These are phyloP conservation scores for Fusarium dlaminii DNA, from an alignment of 2,329 filamentous ascomycete species.

Conservation along the genomic window DNA sequence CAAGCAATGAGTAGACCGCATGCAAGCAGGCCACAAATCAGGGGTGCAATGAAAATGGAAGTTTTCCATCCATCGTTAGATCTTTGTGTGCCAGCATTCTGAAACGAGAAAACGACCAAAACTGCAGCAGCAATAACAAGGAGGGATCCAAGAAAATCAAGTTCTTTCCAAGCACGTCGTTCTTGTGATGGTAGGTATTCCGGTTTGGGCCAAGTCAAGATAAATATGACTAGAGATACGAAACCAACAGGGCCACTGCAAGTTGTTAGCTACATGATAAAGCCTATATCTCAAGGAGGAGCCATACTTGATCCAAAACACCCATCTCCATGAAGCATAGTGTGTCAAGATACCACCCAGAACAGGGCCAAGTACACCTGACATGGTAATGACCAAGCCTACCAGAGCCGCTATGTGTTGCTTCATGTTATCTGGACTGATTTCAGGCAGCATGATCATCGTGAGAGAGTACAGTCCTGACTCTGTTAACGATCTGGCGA, in stretches of 20 bases:
- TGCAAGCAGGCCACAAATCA: conserved; percentile 42
- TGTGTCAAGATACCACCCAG: conserved; percentile 61
- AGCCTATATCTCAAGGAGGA: not conserved
- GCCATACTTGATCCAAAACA: conserved; percentile 67
- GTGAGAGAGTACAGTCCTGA: conserved; percentile 63
- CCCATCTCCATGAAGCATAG: conserved; percentile 62
- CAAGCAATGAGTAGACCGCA: conserved; percentile 44
- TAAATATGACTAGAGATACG: conserved; percentile 58
- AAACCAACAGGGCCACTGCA: conserved; percentile 60
- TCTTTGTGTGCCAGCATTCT: conserved; percentile 55
- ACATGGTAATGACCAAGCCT: conserved; percentile 58
- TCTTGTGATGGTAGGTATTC: conserved; percentile 51
- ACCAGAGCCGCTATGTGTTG: conserved; percentile 58
- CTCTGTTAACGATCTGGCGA: not conserved
- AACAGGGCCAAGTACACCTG: conserved; percentile 62
- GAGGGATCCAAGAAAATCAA: conserved; percentile 64
- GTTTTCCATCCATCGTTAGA: conserved; percentile 54
- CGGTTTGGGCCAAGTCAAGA: conserved; percentile 59
- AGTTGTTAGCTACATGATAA: not conserved
- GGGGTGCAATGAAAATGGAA: conserved; percentile 46
- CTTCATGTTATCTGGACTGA: conserved; percentile 53
- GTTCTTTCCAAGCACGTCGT: conserved; percentile 56
- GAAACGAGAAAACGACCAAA: conserved; percentile 67
- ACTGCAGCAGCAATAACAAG: conserved; percentile 63
- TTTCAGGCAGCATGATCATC: conserved; percentile 64